phyloP scores from a whole-genome alignment of 257 asterid species.

The Datura wrightii region DNA sequence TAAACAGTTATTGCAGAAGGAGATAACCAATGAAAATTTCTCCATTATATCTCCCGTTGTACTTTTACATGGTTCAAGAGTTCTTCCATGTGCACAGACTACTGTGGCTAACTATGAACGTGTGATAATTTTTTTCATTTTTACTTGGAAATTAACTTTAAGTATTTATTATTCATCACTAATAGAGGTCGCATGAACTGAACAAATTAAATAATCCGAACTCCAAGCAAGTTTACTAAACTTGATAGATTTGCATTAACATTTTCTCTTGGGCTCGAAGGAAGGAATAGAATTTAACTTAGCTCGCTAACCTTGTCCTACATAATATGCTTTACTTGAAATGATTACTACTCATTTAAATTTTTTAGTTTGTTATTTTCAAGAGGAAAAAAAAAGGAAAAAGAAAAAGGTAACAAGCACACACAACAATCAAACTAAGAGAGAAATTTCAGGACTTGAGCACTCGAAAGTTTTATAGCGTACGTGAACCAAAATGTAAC shows the following conservation, averaged over 20 bases:
- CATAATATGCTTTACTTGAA: background rate
- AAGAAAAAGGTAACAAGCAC: too few relatives aligned
- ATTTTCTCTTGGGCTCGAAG: background rate
- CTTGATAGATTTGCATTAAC: background rate
- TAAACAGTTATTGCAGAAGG: too few relatives aligned
- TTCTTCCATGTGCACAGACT: background rate
- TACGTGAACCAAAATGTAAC: too few relatives aligned
- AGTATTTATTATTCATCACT: background rate
- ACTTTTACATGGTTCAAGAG: background rate
- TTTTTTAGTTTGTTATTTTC: background rate
- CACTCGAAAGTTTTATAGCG: background rate
- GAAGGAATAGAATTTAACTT: background rate
- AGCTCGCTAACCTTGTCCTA: background rate
- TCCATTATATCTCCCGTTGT: too few relatives aligned
- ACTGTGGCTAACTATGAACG: too few relatives aligned
- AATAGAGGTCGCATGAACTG: background rate
- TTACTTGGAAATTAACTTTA: constrained; percentile 34
- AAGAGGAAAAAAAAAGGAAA: too few relatives aligned
- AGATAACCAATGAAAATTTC: too few relatives aligned
- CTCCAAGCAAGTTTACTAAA: background rate
- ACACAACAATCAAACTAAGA: background rate
- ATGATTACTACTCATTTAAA: too few relatives aligned
- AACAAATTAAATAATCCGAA: background rate
- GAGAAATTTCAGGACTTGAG: background rate
- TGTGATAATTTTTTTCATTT: background rate